Conservation (phyloP, 2,329 filamentous ascomycete genomes). For the Colletotrichum graminicola region DNA sequence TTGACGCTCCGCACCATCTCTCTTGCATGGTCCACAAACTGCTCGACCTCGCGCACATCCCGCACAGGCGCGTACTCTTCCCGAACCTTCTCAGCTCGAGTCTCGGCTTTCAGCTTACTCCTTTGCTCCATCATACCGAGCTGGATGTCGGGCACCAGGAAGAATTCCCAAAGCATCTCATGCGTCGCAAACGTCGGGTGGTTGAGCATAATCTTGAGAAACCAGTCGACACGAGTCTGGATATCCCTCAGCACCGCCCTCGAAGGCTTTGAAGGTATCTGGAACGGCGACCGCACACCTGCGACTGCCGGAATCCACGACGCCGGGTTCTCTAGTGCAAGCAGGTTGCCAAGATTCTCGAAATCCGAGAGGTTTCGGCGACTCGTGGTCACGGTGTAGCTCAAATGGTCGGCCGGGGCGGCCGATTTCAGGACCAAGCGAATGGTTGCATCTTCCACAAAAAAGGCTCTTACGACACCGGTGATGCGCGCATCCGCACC, state of each 20-base stretch:
- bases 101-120: constrained; percentile 86
- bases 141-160: constrained; percentile 94
- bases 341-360: constrained; percentile 86
- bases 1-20: constrained; percentile 91
- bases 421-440: constrained; percentile 95
- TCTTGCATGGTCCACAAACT: constrained; percentile 90
- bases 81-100: constrained; percentile 83
- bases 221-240: constrained; percentile 87
- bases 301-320: constrained; percentile 90
- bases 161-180: constrained; percentile 99
- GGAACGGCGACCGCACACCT: constrained; percentile 86
- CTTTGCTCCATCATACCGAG: constrained; percentile 90
- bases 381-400: constrained; percentile 94
- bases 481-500: constrained; percentile 85
- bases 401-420: constrained; percentile 82
- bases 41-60: constrained; percentile 88
- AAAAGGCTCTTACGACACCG: constrained; percentile 93
- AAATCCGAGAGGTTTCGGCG: constrained; percentile 90
- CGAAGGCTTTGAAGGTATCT: constrained; percentile 92
- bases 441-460: constrained; percentile 95
- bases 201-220: constrained; percentile 85
- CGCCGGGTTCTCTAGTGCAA: constrained; percentile 90
- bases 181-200: constrained; percentile 96
- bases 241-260: constrained; percentile 88
- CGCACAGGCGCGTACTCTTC: constrained; percentile 91